A percentile compares a stretch with the other conserved stretches of the same genome.
Evolutionary conservation across 495 filamentous ascomycete species (phyloP).

Genomic region (Jackrogersella minutella): DNA sequence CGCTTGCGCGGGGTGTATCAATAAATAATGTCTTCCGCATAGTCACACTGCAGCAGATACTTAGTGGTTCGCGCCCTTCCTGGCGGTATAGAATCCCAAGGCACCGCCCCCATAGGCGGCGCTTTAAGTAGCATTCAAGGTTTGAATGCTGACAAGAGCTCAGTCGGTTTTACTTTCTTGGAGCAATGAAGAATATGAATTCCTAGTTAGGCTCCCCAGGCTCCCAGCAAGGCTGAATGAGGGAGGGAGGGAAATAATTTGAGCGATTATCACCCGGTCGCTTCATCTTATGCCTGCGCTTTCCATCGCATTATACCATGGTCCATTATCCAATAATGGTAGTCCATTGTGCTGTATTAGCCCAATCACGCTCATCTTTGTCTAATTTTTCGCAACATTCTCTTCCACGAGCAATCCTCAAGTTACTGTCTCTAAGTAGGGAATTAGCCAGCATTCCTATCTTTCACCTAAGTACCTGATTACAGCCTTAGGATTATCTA

Average conservation of each 20-base stretch:
- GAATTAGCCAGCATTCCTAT: neutral
- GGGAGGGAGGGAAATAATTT: neutral
- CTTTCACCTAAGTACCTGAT: too few species aligned
- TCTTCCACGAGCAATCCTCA: too few species aligned
- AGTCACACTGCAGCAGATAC: neutral
- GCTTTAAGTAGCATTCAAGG: neutral
- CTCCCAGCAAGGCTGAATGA: slow-evolving; percentile 12
- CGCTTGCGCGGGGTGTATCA: neutral
- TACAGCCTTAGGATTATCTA: neutral
- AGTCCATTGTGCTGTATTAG: neutral
- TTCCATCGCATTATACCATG: neutral
- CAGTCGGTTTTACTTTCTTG: neutral
- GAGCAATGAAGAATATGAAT: too few species aligned
- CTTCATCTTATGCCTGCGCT: neutral
- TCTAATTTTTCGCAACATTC: neutral
- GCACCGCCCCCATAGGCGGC: neutral
- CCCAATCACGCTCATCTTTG: neutral
- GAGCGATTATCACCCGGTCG: slow-evolving; percentile 1
- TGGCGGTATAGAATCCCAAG: neutral
- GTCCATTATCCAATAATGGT: too few species aligned
- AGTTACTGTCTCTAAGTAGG: neutral
- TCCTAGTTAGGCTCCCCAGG: slow-evolving; percentile 1
- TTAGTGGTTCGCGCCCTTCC: slow-evolving; percentile 4
- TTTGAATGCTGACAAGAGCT: neutral
- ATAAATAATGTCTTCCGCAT: neutral